A percentile compares a stretch with the other conserved stretches of the same genome.
Conservation (phyloP, 2,329 filamentous ascomycete genomes). For the Raffaelea deltoideospora region DNA sequence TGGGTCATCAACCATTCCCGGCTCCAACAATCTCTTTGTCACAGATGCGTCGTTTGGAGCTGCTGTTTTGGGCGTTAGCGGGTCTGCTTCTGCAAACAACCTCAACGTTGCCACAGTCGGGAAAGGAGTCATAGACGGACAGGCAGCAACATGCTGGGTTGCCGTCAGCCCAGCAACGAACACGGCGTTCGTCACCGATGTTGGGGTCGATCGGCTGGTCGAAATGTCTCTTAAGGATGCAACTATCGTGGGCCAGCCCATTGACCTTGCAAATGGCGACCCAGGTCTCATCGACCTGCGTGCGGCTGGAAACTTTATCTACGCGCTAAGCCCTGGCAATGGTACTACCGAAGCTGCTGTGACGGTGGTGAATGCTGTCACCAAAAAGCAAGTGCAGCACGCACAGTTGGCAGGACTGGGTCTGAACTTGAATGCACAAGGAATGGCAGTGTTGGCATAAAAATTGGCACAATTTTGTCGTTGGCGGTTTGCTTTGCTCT, state of each 20-base stretch:
- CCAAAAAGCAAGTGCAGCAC: constrained; percentile 17
- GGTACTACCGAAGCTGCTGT: constrained; percentile 22
- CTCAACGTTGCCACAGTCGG: constrained; percentile 19
- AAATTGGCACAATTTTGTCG: no score
- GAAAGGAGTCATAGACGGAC: constrained; percentile 28
- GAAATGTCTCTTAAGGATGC: constrained; percentile 39
- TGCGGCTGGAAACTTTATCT: constrained; percentile 37
- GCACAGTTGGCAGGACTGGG: constrained; percentile 14
- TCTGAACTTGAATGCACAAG: constrained; percentile 14
- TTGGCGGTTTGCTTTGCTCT: no score
- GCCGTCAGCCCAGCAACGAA: constrained; percentile 30
- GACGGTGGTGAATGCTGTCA: constrained; percentile 20
- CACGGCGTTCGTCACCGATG: constrained; percentile 44
- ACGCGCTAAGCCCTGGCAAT: constrained; percentile 40
- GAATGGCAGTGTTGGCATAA: constrained; percentile 17
- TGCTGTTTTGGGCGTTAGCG: constrained; percentile 30
- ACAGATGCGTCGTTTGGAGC: constrained; percentile 45
- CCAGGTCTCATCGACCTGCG: constrained; percentile 39
- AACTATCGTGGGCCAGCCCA: constrained; percentile 24
- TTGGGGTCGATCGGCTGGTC: constrained; percentile 32
- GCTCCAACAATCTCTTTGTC: constrained; percentile 29
- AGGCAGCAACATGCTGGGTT: constrained; percentile 43
- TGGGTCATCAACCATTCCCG: constrained; percentile 31
- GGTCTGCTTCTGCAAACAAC: no score
- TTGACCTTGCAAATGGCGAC: constrained; percentile 29